Percentiles rank a stretch among this genome's conserved stretches.
These are phyloP conservation scores for Naganishia antarctica DNA, from an alignment of 768 basidiomycete genomes.

Conservation along the genomic window DNA sequence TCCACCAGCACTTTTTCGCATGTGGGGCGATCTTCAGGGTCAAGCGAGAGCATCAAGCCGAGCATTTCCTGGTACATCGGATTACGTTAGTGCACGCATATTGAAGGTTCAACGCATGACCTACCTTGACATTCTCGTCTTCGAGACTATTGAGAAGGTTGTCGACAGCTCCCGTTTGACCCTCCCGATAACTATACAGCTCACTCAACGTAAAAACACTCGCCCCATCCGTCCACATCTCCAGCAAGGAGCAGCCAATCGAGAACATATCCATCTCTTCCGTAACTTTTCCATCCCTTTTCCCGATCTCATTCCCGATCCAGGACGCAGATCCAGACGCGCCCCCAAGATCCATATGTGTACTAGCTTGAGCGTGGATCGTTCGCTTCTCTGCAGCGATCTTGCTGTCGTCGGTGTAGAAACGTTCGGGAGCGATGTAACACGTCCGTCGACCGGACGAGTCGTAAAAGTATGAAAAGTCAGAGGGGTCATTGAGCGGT, in stretches of 20 bases:
- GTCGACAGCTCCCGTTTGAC: slow-evolving; percentile 68
- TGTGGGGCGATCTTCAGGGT: slow-evolving; percentile 69
- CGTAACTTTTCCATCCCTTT: slow-evolving; percentile 74
- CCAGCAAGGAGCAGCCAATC: slow-evolving; percentile 87
- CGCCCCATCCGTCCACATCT: slow-evolving; percentile 90
- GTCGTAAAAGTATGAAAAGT: slow-evolving; percentile 98
- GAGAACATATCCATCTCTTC: slow-evolving; percentile 98
- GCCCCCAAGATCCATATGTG: slow-evolving; percentile 12
- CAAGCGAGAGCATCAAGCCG: slow-evolving; percentile 79
- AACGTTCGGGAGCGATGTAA: slow-evolving; percentile 92
- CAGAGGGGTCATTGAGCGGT: slow-evolving; percentile 91
- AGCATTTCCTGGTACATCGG: slow-evolving; percentile 86
- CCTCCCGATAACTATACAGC: slow-evolving; percentile 86
- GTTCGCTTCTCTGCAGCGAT: slow-evolving; percentile 64
- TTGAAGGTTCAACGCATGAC: too few relatives aligned
- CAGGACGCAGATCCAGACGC: slow-evolving; percentile 23
- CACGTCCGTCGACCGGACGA: slow-evolving; percentile 88
- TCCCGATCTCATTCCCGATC: slow-evolving; percentile 50
- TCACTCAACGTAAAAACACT: slow-evolving; percentile 90
- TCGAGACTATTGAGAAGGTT: slow-evolving; percentile 67
- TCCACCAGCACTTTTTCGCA: slow-evolving; percentile 73
- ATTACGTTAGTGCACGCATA: too few relatives aligned
- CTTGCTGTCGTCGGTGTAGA: slow-evolving; percentile 74
- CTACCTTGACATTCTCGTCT: slow-evolving; percentile 73
- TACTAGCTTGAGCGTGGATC: slow-evolving; percentile 11